Base-by-base conservation (phyloP, 345 rosid species). In the Rhodamnia rubescens region DNA sequence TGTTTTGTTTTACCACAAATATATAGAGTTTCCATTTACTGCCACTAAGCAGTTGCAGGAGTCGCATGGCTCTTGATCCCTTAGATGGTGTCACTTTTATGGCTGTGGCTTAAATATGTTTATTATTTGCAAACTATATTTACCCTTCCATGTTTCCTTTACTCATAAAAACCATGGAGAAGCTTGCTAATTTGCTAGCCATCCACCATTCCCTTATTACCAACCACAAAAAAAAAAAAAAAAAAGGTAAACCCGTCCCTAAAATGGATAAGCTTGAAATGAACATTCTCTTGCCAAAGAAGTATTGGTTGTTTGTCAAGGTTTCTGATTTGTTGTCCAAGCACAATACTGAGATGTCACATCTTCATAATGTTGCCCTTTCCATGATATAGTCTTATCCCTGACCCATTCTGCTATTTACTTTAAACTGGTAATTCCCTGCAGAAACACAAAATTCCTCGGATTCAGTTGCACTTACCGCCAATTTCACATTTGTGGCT, bases 401-500 rank as follows among this genome's bases (percentile, higher is more conserved):
- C 3, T 53, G 57, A 44, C 27, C 84, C 84, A 16, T 82, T 54
- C 42, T 50, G 53, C 40, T 16, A 42, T 53, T 53, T 82, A 29
- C 16, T 22, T 54, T 27, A 0, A 14, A 27, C 36, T 81, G 83
- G 47, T 24, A 32, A 69, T 69, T 69, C 56, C 21, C 86, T 90
- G 88, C 91, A 93, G 98, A 88, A 85, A 59, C 89, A 29, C 69
- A 87, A 53, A 8, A 90, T 44, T 54, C 89, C 55, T 88, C 89
- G 8, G 95, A 93, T 64, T 90, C 95, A 10, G 86, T 92, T 82
- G 95, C 96, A 83, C 95, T 96, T 84, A 90, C 87, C 13, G 98
- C 96, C 82, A 95, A 94, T 89, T 96, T 96, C 89, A 94, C 95
- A 78, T 96, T 96, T 51, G 99, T 94, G 57, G 98, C 96, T 83